These are phyloP conservation scores for Cutaneotrichosporon mucoides DNA, from an alignment of 1,284 basidiomycete genomes.

Conservation along the genomic window DNA sequence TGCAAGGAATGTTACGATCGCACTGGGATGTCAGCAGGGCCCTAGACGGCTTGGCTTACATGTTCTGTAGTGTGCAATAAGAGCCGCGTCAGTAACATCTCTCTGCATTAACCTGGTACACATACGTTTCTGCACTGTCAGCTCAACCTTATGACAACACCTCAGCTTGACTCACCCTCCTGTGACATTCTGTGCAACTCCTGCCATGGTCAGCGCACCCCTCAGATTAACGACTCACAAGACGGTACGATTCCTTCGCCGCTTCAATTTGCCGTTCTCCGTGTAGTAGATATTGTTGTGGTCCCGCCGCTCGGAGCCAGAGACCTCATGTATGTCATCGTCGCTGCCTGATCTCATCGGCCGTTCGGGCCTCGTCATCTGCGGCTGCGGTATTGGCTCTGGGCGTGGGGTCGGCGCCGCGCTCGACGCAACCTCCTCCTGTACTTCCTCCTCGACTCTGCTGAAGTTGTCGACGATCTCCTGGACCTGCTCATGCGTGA, in stretches of 20 bases:
- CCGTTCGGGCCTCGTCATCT: constrained; percentile 7
- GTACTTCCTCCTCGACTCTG: constrained; percentile 5
- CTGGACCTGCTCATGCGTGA: constrained; percentile 35
- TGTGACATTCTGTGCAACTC: constrained; percentile 47
- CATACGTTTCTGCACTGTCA: constrained; percentile 35
- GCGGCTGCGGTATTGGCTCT: background rate
- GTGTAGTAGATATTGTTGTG: constrained; percentile 14
- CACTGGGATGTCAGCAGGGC: constrained; percentile 30
- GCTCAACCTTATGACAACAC: background rate
- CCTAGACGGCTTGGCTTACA: constrained; percentile 23
- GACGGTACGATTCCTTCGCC: constrained; percentile 41
- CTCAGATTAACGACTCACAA: constrained; percentile 27
- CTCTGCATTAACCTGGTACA: background rate
- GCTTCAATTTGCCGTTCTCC: constrained; percentile 32
- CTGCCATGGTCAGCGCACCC: constrained; percentile 12
- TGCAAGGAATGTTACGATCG: constrained; percentile 47
- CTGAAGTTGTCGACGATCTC: constrained; percentile 31
- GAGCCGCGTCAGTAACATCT: constrained; percentile 10
- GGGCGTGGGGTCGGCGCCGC: background rate
- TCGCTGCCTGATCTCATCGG: background rate
- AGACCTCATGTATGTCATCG: constrained; percentile 1
- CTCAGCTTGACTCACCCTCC: constrained; percentile 33
- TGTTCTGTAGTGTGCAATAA: constrained; percentile 28
- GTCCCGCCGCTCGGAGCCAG: constrained; percentile 13
- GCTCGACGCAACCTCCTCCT: constrained; percentile 4